Evolutionary conservation across 129 eudicot species (phyloP), one percentile per base, ranked within the genome.

Genomic region (Apium graveolens): DNA sequence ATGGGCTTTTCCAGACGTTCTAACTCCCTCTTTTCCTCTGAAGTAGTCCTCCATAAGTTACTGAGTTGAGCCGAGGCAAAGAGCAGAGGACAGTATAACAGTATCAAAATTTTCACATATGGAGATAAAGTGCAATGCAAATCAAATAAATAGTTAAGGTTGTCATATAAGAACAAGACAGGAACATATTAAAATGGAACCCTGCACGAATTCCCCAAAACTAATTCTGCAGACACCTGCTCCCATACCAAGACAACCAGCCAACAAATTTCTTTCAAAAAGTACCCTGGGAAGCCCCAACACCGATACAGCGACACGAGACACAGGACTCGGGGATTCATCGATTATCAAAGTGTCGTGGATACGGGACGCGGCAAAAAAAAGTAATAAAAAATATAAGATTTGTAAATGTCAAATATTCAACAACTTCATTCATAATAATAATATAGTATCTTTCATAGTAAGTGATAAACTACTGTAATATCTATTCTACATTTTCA

Each of bases 21-120:
- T 70, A 95, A 79, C 81, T 90, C 99, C 80, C 99, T 92, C 91
- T 95, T 95, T 73, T 95, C 99, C 89, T 90, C 96, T 62, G 99
- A 95, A 73, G 99, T 95, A 60, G 92, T 88, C 91, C 99, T 92
- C 99, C 99, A 92, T 81, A 96, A 79, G 80, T 96, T 96, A 78
- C 99, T 96, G 80, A 12, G 39, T 82, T 45, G 45, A 62, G 44
- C 62, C 17, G 11, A 57, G 10, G 65, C 13, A 57, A 60, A 60
- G 26, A 24, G 3, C 12, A 55, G 29, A 55, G 12, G 24, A 21
- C 0, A 55, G 65, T 24, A 8, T 24, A 55, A 55, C 29, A 24
- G 29, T 55, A 24, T 55, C 29, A 55, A 13, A 55, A 20, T 51
- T 51, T 26, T 18, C n/a, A 63, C 26, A 27, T n/a, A n/a, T 63